Percentiles rank a stretch among this genome's conserved stretches.
phyloP scores from a whole-genome alignment of 306 rosid genomes.

The Castanea crenata region DNA sequence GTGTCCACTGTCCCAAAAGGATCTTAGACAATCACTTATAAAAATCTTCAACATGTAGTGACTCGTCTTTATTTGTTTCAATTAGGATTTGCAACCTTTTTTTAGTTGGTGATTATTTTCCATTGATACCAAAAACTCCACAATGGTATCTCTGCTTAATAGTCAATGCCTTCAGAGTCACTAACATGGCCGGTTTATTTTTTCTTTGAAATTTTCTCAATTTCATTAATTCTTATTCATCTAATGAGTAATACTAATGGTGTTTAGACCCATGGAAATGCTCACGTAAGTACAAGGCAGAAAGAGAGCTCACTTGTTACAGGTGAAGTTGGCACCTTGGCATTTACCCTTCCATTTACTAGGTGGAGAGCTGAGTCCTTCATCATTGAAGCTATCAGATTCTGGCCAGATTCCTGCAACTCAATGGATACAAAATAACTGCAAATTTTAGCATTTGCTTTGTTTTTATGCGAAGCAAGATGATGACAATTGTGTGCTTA shows the following conservation, averaged over 20 bases:
- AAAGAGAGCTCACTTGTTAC: slow-evolving; percentile 39
- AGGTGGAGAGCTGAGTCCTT: slow-evolving; percentile 27
- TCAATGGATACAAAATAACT: not conserved
- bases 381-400: slow-evolving; percentile 31
- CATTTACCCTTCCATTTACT: slow-evolving; percentile 43
- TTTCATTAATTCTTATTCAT: not conserved
- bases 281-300: not conserved
- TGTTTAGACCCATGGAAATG: not conserved
- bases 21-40: not conserved
- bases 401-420: slow-evolving; percentile 43
- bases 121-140: not conserved
- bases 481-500: not conserved
- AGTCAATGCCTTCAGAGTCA: not conserved
- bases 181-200: not conserved
- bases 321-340: slow-evolving; percentile 31
- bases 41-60: not conserved
- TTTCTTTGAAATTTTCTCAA: not conserved
- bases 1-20: not conserved
- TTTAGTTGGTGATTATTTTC: not conserved
- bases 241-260: not conserved
- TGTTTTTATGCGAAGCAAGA: not conserved
- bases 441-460: not conserved
- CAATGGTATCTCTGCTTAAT: not conserved
- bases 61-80: not conserved
- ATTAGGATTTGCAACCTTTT: not conserved